Base-by-base conservation (phyloP, 108 stramenopile genomes). In the Hondaea fermentalgiana region DNA sequence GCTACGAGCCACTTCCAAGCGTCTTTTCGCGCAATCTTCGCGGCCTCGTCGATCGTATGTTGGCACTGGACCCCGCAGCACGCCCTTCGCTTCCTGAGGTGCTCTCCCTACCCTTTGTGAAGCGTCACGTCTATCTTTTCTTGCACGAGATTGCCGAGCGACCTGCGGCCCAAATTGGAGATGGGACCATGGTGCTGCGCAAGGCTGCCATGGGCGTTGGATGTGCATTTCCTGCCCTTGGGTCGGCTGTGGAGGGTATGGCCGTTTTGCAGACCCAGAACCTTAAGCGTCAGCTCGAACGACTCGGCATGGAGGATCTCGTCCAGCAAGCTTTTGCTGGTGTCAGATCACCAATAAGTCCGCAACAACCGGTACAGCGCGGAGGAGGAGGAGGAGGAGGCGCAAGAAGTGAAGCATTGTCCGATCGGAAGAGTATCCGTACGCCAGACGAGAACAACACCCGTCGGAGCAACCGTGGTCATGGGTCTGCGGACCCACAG, bases 51-150 rank as follows among this genome's bases (percentile, higher is more conserved):
- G 19, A 28, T 16, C 28, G n/a, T 5, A 91, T 93, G 91, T 90
- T 93, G 5, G 25, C 89, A 3, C 57, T 72, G 23, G 25, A 17
- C 19, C 93, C 93, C 16, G 57, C 53, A 45, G 5, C 19, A 16
- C 58, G 93, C 4, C 93, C 93, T 17, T 59, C 72, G 14, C n/a
- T 93, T 6, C 91, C 91, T 4, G 69, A 58, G 5, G 88, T 93
- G 44, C 89, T 93, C 0, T 83, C 57, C 0, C 55, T 88, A 72
- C 89, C 89, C n/a, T 91, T 92, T 23, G 58, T 93, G 5, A 92
- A 88, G 71, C 89, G 58, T 28, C 93, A 91, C 72, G 49, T 93
- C 17, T 57, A 17, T 23, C 12, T 29, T 53, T 91, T 93, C 60
- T 45, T 93, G 17, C 19, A 12, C 0, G 93, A 91, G 29, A 88